Evolutionary conservation across 2,329 filamentous ascomycete species (phyloP).

Genomic region (Aspergillus chevalieri): DNA sequence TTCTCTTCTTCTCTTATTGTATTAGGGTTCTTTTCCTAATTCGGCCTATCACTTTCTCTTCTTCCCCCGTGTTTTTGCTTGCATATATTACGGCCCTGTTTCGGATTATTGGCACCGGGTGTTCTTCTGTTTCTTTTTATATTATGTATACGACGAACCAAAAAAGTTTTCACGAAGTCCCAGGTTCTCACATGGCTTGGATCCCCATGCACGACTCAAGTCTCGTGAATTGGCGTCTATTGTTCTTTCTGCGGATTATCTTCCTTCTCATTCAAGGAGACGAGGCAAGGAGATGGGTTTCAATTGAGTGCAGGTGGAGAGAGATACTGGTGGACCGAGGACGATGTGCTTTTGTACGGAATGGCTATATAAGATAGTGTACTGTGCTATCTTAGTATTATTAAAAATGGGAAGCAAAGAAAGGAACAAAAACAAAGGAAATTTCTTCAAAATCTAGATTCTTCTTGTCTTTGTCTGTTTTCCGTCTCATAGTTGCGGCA

Average conservation of each 20-base stretch:
- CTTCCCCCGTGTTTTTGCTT: conserved; percentile 28
- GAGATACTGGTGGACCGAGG: conserved; percentile 23
- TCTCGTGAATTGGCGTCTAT: conserved; percentile 39
- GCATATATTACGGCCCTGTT: conserved; percentile 33
- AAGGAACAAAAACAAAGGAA: conserved; percentile 11
- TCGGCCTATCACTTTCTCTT: conserved; percentile 18
- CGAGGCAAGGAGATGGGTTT: conserved; percentile 24
- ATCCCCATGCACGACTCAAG: conserved; percentile 27
- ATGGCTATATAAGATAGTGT: conserved; percentile 20
- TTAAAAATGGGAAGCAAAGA: conserved; percentile 17
- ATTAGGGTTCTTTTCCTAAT: conserved; percentile 24
- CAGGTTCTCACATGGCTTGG: conserved; percentile 28
- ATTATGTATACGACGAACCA: conserved; percentile 38
- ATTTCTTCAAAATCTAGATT: neutral
- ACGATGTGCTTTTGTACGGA: conserved; percentile 21
- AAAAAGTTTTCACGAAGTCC: conserved; percentile 36
- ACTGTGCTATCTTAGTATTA: conserved; percentile 14
- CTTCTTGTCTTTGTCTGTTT: neutral
- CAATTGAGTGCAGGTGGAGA: conserved; percentile 18
- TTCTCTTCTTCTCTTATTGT: conserved; percentile 21
- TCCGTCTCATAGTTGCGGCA: neutral
- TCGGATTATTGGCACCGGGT: conserved; percentile 23
- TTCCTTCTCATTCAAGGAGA: conserved; percentile 32
- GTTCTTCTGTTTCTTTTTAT: conserved; percentile 18
- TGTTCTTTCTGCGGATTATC: conserved; percentile 26